These are phyloP conservation scores for Talaromyces sp. DNA, from an alignment of 2,329 filamentous ascomycete species.

Conservation along the genomic window DNA sequence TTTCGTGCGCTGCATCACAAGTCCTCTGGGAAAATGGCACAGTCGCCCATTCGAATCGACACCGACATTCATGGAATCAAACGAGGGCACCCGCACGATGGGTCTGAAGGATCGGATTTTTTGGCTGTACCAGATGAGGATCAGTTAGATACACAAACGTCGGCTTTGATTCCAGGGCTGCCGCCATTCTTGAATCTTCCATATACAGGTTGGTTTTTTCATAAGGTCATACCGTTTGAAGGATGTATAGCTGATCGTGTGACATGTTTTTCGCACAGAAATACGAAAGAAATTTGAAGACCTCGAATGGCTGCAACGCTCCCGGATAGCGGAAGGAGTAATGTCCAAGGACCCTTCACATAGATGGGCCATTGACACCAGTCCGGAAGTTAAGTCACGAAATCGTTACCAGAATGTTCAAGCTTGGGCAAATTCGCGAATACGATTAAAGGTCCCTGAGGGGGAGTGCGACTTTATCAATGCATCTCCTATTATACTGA, in stretches of 20 bases:
- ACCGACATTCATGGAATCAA: slow-evolving; percentile 38
- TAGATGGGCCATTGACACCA: slow-evolving; percentile 57
- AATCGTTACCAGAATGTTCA: slow-evolving; percentile 90
- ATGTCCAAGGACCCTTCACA: slow-evolving; percentile 47
- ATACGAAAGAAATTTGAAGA: slow-evolving; percentile 59
- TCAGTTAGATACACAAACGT: not conserved
- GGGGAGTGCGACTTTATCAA: slow-evolving; percentile 77
- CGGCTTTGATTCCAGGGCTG: slow-evolving; percentile 28
- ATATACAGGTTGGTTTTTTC: slow-evolving; percentile 32
- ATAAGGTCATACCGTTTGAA: not conserved
- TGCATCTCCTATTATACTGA: slow-evolving; percentile 66
- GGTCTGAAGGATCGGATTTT: slow-evolving; percentile 32
- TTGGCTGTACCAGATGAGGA: slow-evolving; percentile 25
- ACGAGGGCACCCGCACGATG: slow-evolving; percentile 34
- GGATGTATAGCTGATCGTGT: not conserved
- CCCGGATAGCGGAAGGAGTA: slow-evolving; percentile 49
- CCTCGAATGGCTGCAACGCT: slow-evolving; percentile 58
- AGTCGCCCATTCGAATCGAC: slow-evolving; percentile 40
- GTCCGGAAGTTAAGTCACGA: slow-evolving; percentile 56
- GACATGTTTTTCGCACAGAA: slow-evolving; percentile 40
- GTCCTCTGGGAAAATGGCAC: slow-evolving; percentile 40
- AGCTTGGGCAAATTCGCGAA: slow-evolving; percentile 81
- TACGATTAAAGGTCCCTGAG: slow-evolving; percentile 73
- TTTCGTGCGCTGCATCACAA: slow-evolving; percentile 40
- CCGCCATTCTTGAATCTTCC: slow-evolving; percentile 40